Conservation (phyloP, 108 stramenopile genomes). For the Nannochloropsis salina region DNA sequence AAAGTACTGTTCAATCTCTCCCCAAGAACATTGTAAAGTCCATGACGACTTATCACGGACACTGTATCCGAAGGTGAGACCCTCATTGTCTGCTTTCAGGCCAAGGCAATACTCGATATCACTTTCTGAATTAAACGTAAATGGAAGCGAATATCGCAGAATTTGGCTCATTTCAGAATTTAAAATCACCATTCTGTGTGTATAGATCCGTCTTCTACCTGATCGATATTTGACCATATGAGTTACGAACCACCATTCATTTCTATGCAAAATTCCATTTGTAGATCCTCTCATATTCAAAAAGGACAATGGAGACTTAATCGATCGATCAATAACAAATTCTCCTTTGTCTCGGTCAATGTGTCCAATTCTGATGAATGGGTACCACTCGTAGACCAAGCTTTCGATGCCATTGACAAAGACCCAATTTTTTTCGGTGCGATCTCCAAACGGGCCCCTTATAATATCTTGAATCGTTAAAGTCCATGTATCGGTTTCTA, state of each 20-base stretch:
- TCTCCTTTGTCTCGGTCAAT: background rate
- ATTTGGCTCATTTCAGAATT: background rate
- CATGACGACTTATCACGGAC: background rate
- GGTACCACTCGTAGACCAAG: conserved; percentile 5
- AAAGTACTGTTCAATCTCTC: background rate
- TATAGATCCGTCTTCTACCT: background rate
- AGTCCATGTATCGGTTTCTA: background rate
- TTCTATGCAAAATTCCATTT: conserved; percentile 4
- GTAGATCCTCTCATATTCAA: background rate
- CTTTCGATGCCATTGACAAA: background rate
- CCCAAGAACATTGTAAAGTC: background rate
- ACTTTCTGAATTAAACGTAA: background rate
- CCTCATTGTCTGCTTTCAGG: background rate
- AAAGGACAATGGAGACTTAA: background rate
- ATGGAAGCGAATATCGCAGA: background rate
- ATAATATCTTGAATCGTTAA: background rate
- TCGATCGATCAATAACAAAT: background rate
- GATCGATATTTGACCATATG: background rate
- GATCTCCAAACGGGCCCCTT: background rate
- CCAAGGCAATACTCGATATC: conserved; percentile 17
- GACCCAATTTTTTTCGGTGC: background rate
- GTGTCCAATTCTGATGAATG: background rate
- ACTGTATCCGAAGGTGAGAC: conserved; percentile 2
- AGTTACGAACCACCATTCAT: conserved; percentile 20
- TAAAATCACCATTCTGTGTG: background rate